phyloP scores from a whole-genome alignment of 2,329 filamentous ascomycete species.

The Penicillium psychrosexuale region DNA sequence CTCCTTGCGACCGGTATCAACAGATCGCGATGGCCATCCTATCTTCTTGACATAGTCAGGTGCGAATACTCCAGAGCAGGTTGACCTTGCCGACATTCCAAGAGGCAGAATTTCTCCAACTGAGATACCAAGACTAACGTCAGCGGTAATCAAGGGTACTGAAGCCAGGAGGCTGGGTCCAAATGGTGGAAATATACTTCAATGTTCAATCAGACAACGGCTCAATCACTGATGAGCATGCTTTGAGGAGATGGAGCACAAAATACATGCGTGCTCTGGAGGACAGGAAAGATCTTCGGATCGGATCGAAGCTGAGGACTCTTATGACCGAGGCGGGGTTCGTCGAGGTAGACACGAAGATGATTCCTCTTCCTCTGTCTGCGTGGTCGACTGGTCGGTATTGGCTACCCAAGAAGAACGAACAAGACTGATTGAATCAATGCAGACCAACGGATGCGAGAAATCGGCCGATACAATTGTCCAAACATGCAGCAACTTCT shows the following conservation, averaged over 20 bases:
- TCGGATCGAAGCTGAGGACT: conserved; percentile 58
- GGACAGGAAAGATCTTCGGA: conserved; percentile 63
- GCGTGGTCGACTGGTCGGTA: conserved; percentile 64
- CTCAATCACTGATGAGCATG: conserved; percentile 65
- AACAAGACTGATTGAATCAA: conserved; percentile 26
- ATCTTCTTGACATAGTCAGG: conserved; percentile 70
- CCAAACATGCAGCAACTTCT: conserved; percentile 39
- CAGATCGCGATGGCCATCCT: conserved; percentile 67
- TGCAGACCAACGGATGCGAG: conserved; percentile 42
- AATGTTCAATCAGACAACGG: conserved; percentile 85
- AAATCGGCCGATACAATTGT: conserved; percentile 43
- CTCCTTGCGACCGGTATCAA: conserved; percentile 63
- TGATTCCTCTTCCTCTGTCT: conserved; percentile 67
- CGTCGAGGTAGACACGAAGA: conserved; percentile 62
- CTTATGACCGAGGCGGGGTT: conserved; percentile 64
- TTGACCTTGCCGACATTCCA: not conserved
- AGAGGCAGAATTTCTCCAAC: not conserved
- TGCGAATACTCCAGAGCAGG: conserved; percentile 24
- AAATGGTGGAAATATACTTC: conserved; percentile 84
- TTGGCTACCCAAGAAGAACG: not conserved
- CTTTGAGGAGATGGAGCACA: conserved; percentile 64
- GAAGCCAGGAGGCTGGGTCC: conserved; percentile 76
- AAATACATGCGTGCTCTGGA: conserved; percentile 62
- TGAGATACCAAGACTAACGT: conserved; percentile 8
- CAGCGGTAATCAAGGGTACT: conserved; percentile 42